A percentile compares a stretch with the other conserved stretches of the same genome.
These are phyloP conservation scores for Mycena filopes DNA, from an alignment of 768 basidiomycete genomes.

Conservation along the genomic window DNA sequence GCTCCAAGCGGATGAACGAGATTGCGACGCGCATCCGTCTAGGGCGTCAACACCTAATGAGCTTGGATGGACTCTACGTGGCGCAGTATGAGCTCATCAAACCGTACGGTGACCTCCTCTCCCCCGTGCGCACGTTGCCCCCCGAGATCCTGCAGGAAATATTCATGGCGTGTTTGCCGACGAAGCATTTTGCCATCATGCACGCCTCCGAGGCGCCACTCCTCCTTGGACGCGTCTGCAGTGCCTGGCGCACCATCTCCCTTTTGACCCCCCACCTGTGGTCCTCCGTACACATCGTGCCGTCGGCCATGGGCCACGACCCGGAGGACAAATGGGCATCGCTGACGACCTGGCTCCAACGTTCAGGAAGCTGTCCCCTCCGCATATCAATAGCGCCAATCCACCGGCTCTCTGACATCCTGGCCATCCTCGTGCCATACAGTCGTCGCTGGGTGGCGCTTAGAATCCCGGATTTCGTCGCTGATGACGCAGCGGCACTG, in stretches of 20 bases:
- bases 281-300: slow-evolving; percentile 13
- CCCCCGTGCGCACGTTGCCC: slow-evolving; percentile 9
- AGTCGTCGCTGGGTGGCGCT: slow-evolving; percentile 1
- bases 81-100: not conserved
- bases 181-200: slow-evolving; percentile 7
- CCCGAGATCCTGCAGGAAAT: no score
- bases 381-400: not conserved
- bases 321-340: no score
- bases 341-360: slow-evolving; percentile 5
- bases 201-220: not conserved
- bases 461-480: not conserved
- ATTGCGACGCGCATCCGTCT: not conserved
- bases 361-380: not conserved
- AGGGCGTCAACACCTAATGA: not conserved
- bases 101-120: slow-evolving; percentile 15
- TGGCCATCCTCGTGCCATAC: not conserved
- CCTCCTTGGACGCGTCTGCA: slow-evolving; percentile 14
- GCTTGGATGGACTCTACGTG: not conserved
- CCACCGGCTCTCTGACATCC: not conserved
- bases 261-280: slow-evolving; percentile 10
- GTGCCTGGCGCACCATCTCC: slow-evolving; percentile 7
- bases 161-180: slow-evolving; percentile 7
- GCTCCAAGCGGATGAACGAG: not conserved
- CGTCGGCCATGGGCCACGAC: not conserved
- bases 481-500: not conserved